Conservation (phyloP, 495 filamentous ascomycete species). For the Penicillium parvum region DNA sequence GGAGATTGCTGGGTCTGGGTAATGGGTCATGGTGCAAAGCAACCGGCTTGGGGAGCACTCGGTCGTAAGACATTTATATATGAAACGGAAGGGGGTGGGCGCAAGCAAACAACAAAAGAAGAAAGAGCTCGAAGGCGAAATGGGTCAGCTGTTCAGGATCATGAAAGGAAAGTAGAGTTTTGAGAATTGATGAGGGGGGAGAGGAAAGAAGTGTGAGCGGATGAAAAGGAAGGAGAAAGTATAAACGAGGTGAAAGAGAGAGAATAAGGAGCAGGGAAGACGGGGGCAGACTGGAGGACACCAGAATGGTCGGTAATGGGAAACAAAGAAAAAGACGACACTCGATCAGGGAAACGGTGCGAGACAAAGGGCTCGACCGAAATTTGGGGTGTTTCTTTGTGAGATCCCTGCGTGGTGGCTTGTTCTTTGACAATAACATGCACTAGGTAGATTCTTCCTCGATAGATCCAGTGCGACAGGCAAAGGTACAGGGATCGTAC, state of each 20-base stretch:
- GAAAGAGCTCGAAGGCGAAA: conserved; percentile 8
- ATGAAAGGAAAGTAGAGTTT: conserved; percentile 4
- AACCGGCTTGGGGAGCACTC: conserved; percentile 50
- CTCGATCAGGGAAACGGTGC: neutral
- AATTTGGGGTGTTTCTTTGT: conserved; percentile 15
- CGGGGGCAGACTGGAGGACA: conserved; percentile 7
- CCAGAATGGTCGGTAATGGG: neutral
- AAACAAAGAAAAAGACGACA: neutral
- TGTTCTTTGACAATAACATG: conserved; percentile 32
- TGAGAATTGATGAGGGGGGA: conserved; percentile 11
- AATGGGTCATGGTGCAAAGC: conserved; percentile 43
- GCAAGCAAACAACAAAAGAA: conserved; percentile 1
- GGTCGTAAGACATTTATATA: conserved; percentile 53
- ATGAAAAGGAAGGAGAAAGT: conserved; percentile 11
- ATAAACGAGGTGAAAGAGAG: conserved; percentile 14
- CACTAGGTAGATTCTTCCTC: too few relatives aligned
- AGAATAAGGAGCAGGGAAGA: conserved; percentile 13
- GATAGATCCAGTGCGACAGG: too few relatives aligned
- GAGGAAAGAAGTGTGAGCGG: too few relatives aligned
- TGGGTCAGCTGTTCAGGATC: conserved; percentile 4
- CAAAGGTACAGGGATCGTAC: too few relatives aligned
- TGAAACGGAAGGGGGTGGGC: neutral
- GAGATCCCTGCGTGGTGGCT: conserved; percentile 18
- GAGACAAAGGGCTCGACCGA: conserved; percentile 13
- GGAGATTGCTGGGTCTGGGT: conserved; percentile 35